phyloP scores from a whole-genome alignment of 2,329 filamentous ascomycete species.

The Coleophoma cylindrospora region DNA sequence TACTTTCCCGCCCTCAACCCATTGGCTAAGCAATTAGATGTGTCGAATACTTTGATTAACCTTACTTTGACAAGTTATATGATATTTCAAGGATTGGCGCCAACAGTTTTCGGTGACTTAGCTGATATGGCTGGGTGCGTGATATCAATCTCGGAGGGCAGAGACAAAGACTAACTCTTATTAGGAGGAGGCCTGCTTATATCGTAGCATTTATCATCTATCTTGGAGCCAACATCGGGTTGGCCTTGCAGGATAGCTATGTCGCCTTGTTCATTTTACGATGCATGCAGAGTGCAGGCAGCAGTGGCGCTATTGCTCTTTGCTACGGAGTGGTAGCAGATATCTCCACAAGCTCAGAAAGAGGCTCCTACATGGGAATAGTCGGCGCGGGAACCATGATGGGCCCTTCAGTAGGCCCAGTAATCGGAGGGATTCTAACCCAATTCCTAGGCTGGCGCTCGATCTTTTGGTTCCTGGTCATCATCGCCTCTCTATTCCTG shows the following conservation, averaged over 20 bases:
- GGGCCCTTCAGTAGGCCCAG: slow-evolving; percentile 41
- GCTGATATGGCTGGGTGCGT: slow-evolving; percentile 45
- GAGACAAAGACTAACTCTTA: neutral
- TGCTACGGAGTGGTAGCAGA: slow-evolving; percentile 69
- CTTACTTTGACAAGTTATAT: slow-evolving; percentile 26
- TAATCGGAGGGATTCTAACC: slow-evolving; percentile 42
- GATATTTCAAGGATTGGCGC: slow-evolving; percentile 55
- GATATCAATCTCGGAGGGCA: neutral
- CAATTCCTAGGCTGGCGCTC: slow-evolving; percentile 43
- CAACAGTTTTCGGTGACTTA: slow-evolving; percentile 51
- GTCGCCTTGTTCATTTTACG: slow-evolving; percentile 49
- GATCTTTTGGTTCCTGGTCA: slow-evolving; percentile 49
- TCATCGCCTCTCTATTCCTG: slow-evolving; percentile 32
- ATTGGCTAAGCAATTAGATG: slow-evolving; percentile 23
- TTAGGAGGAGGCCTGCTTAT: slow-evolving; percentile 45
- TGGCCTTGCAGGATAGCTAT: slow-evolving; percentile 47
- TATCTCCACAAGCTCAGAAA: slow-evolving; percentile 61
- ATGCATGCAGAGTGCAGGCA: slow-evolving; percentile 53
- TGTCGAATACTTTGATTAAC: slow-evolving; percentile 25
- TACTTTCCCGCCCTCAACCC: slow-evolving; percentile 27
- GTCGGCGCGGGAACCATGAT: slow-evolving; percentile 50
- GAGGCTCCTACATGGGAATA: slow-evolving; percentile 69
- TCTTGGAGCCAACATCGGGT: slow-evolving; percentile 49
- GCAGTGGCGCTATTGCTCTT: slow-evolving; percentile 58
- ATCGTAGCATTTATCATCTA: slow-evolving; percentile 50